Conservation (phyloP, 148 eudicot species). For the Cornus suecica region DNA sequence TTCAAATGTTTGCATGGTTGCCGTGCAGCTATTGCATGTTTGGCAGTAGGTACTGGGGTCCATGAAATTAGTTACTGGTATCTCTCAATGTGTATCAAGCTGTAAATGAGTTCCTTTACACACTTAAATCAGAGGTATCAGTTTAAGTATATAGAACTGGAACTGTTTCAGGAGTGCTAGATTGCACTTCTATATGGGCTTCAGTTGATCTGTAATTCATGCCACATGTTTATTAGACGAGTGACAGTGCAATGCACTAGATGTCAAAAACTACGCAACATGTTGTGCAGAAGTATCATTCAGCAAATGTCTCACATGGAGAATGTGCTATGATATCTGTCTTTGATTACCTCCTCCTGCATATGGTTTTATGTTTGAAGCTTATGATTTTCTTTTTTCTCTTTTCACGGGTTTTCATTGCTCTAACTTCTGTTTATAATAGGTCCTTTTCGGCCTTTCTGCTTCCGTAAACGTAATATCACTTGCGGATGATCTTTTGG, state of each 20-base stretch:
- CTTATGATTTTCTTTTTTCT: neutral
- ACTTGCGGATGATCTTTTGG: conserved; percentile 59
- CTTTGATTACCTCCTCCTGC: neutral
- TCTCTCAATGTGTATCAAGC: neutral
- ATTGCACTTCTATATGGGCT: neutral
- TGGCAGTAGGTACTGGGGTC: neutral
- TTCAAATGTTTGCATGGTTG: neutral
- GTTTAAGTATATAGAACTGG: neutral
- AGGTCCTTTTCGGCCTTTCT: conserved; percentile 89
- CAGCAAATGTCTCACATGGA: neutral
- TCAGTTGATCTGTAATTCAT: neutral
- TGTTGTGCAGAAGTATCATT: neutral
- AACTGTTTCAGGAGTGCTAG: neutral
- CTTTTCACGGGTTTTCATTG: neutral
- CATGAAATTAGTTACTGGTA: too few species aligned
- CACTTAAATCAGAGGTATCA: neutral
- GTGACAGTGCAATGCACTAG: neutral
- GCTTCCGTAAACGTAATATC: conserved; percentile 54
- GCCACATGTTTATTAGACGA: neutral
- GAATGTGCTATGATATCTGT: neutral
- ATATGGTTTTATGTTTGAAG: conserved; percentile 3
- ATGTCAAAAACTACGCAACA: neutral
- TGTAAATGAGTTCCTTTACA: neutral
- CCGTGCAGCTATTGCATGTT: neutral
- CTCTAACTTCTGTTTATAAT: conserved; percentile 9